These are phyloP conservation scores for Panicum miliaceum DNA, from an alignment of 176 grass and related monocot species.

Conservation along the genomic window DNA sequence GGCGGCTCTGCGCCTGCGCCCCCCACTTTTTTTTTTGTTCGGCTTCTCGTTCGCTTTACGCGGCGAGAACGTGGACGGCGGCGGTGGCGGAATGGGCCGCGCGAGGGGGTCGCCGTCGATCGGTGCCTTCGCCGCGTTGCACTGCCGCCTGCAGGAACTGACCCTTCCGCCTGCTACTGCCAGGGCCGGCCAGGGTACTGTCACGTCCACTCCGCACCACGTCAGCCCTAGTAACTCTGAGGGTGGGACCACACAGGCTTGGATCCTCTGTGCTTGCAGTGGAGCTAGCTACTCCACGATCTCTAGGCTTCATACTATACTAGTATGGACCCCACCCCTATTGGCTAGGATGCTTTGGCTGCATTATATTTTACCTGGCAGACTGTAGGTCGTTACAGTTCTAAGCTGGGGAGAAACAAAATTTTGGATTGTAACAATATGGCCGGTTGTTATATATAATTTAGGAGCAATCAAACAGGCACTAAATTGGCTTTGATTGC, in stretches of 20 bases:
- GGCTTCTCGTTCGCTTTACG: not conserved
- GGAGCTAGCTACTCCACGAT: not conserved
- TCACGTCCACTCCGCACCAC: slow-evolving; percentile 41
- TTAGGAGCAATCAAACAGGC: too few species aligned
- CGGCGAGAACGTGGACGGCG: slow-evolving; percentile 10
- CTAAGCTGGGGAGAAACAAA: too few species aligned
- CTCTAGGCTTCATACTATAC: not conserved
- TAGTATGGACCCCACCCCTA: too few species aligned
- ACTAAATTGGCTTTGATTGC: not conserved
- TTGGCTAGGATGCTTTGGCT: too few species aligned
- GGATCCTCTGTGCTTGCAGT: not conserved
- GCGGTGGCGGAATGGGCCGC: not conserved
- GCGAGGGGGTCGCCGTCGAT: not conserved
- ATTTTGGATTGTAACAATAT: too few species aligned
- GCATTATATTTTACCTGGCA: too few species aligned
- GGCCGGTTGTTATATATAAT: too few species aligned
- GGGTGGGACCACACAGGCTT: not conserved
- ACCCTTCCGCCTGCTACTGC: slow-evolving; percentile 39
- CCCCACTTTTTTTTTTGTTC: not conserved
- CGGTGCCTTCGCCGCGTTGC: slow-evolving; percentile 31
- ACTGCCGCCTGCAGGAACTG: slow-evolving; percentile 38
- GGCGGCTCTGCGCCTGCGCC: not conserved
- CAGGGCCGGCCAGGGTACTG: slow-evolving; percentile 16
- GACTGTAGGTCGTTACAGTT: too few species aligned
- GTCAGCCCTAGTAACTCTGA: slow-evolving; percentile 44